phyloP scores from a whole-genome alignment of 345 rosid genomes.

The Theobroma cacao region DNA sequence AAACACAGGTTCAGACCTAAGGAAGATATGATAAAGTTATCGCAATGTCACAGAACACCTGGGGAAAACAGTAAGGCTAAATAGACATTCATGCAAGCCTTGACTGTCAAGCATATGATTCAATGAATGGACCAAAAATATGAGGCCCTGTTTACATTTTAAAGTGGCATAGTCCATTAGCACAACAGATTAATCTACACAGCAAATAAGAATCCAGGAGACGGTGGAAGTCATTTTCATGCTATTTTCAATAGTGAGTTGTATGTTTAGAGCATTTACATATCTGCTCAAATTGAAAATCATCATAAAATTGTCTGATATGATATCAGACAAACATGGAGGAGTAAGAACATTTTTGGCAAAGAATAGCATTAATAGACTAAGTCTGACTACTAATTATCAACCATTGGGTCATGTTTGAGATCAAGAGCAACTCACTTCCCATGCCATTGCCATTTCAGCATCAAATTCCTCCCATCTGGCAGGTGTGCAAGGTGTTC shows the following conservation, averaged over 20 bases:
- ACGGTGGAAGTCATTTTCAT: not conserved
- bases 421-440: conserved; percentile 49
- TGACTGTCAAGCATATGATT: not conserved
- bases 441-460: conserved; percentile 92
- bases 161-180: not conserved
- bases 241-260: not conserved
- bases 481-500: conserved; percentile 91
- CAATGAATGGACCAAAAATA: not conserved
- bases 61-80: not conserved
- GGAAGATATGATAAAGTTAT: not conserved
- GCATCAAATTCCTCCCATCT: conserved; percentile 92
- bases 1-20: not conserved
- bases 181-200: not conserved
- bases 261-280: not conserved
- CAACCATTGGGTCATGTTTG: not conserved
- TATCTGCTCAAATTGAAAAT: not conserved
- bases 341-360: not conserved
- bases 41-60: not conserved
- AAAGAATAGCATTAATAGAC: not conserved
- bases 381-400: not conserved
- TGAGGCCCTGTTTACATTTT: not conserved
- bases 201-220: not conserved
- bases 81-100: not conserved
- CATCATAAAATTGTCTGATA: not conserved
- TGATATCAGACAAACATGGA: not conserved